Base-by-base conservation (phyloP, 805 yeast genomes). In the Sugiyamaella mastotermitis region DNA sequence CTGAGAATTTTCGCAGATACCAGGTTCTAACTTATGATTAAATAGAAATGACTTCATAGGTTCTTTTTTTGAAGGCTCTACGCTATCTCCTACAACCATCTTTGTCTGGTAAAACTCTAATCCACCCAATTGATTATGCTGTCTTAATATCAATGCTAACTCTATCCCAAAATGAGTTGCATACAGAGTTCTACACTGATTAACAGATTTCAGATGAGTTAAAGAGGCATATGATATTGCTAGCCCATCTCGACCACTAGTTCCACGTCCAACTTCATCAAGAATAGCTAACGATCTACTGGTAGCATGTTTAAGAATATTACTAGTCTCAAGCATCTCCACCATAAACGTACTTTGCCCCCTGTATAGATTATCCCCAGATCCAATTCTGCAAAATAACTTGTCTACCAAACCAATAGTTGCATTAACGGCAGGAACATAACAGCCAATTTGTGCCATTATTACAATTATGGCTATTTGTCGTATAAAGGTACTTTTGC, bases 321-420 rank as follows among this genome's bases (percentile, higher is more conserved):
- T 61, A 2, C 85, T 75, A 2, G 94, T 81, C 55, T 87, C 96
- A 27, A 79, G 68, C 95, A 87, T 85, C 51, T 87, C 96, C 11
- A 82, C 84, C 95, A 86, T 84, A 52, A 87, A 87, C 0, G 96
- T 86, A n/a, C 92, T 81, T 51, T 81, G 74, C 29, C 87, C 87
- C 33, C 76, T 71, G 43, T 74, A 74, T 19, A 87, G 70, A 51
- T 85, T 85, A 61, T 87, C 96, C 9, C 67, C 70, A 0, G 85
- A 80, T 0, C 96, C 87, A 53, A 85, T 78, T 19, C 96, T 66
- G 16, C 92, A 79, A 52, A 80, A 83, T 0, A 86, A 74, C 37
- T 79, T 72, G 58, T 86, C 95, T 13, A 86, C 85, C 1, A 84
- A 56, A 0, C 94, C 85, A 13, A 84, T 51, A 2, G 58, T 57